Base-by-base conservation (phyloP, 306 rosid genomes). In the Vigna angularis region DNA sequence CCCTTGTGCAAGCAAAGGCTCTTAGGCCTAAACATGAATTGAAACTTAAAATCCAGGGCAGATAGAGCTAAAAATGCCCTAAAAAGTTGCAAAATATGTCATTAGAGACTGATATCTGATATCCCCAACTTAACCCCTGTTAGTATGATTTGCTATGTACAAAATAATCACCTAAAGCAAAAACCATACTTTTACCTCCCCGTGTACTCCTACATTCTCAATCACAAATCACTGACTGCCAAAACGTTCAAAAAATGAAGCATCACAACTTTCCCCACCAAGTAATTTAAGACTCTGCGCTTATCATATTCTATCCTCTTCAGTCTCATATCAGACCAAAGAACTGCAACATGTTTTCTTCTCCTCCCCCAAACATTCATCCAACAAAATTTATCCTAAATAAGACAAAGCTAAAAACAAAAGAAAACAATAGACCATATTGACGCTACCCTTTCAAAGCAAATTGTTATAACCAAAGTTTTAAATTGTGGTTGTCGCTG, bases 331-430 rank as follows among this genome's bases (percentile, higher is more conserved):
- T 66, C 17, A 66, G 32, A 66, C n/a, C 52, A 17, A 66, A n/a
- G n/a, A 32, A 42, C 5, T 17, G 36, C 68, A 34, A 14, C 13
- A 62, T 32, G 22, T 62, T 32, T 15, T 14, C 22, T 2, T 30
- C 66, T 32, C 45, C 66, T 30, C 44, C 67, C 44, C 7, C 1
- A 70, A 52, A 52, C 57, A 70, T 32, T 20, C 16, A 57, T 24
- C 12, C 10, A 42, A 26, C 67, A 57, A 42, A 73, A 47, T 14
- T 47, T 3, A 14, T 52, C 42, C 52, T 20, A 4, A 17, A 56
- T 56, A 34, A 59, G 73, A 13, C 61, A 48, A 75, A 47, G 20
- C 82, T 63, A 56, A 57, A 6, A 24, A 14, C 30, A 69, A 69
- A 12, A 22, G 59, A 53, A 53, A 53, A 62, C 22, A 74, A 57